Evolutionary conservation across 208 protist genomes (phyloP).

Genomic region (Novymonas esmeraldas): DNA sequence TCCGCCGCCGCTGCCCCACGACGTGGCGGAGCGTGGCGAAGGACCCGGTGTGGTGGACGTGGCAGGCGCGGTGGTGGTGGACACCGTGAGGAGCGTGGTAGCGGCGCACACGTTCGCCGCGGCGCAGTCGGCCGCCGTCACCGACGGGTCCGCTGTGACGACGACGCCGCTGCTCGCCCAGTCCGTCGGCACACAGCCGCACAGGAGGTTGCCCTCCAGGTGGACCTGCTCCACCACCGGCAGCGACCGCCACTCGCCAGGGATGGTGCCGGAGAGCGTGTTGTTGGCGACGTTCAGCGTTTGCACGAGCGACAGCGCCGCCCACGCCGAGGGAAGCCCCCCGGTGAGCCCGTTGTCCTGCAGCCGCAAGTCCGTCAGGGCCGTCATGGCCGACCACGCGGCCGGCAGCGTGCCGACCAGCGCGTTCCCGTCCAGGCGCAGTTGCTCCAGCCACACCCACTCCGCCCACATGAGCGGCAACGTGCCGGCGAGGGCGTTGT

Average conservation of each 20-base stretch:
- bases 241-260: not conserved
- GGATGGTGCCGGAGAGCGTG: constrained; percentile 4
- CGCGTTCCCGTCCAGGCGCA: not conserved
- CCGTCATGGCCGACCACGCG: constrained; percentile 1
- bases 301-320: not conserved
- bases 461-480: constrained; percentile 1
- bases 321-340: constrained; percentile 1
- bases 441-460: constrained; percentile 3
- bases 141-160: not conserved
- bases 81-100: not conserved
- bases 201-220: constrained; percentile 5
- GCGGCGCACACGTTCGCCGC: constrained; percentile 1
- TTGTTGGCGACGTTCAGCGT: constrained; percentile 7
- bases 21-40: not conserved
- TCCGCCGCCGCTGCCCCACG: too few species aligned
- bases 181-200: constrained; percentile 6
- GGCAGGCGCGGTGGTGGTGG: not conserved
- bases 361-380: not conserved
- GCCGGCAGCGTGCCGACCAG: constrained; percentile 14
- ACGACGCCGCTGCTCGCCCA: not conserved
- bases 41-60: not conserved
- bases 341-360: not conserved
- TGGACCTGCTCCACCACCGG: not conserved
- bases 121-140: constrained; percentile 1
- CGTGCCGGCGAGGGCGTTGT: constrained; percentile 7